Evolutionary conservation across 805 yeast genomes (phyloP).

Genomic region (Alloascoidea africana): DNA sequence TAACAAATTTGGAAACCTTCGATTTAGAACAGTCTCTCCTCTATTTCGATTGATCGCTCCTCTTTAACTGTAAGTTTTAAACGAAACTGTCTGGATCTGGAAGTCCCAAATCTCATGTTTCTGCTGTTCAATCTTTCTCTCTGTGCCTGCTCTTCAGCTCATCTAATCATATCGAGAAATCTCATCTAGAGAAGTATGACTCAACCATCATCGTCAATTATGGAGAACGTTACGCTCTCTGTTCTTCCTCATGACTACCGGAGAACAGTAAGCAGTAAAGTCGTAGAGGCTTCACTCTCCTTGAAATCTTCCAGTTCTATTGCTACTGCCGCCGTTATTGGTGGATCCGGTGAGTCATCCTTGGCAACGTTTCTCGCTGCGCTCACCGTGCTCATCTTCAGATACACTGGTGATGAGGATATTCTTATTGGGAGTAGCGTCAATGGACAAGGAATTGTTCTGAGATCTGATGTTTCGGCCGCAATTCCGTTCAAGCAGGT

Average conservation of each 20-base stretch:
- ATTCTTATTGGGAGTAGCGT: slow-evolving; percentile 61
- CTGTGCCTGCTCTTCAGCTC: no score
- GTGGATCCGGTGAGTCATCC: slow-evolving; percentile 12
- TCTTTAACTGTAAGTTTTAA: no score
- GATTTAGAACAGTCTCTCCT: no score
- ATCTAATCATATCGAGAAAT: no score
- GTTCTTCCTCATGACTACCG: slow-evolving; percentile 80
- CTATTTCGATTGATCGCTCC: slow-evolving; percentile 3
- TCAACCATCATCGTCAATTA: slow-evolving; percentile 6
- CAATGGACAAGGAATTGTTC: slow-evolving; percentile 33
- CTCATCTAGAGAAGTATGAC: no score
- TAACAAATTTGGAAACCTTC: no score
- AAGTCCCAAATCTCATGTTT: no score
- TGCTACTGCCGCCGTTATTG: slow-evolving; percentile 9
- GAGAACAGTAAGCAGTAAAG: slow-evolving; percentile 54
- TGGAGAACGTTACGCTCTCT: slow-evolving; percentile 62
- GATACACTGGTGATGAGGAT: slow-evolving; percentile 91
- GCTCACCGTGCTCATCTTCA: slow-evolving; percentile 53
- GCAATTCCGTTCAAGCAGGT: slow-evolving; percentile 32
- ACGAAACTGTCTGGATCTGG: no score
- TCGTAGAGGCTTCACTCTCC: slow-evolving; percentile 42
- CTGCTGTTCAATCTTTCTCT: no score
- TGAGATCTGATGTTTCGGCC: slow-evolving; percentile 39
- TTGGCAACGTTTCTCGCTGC: slow-evolving; percentile 47
- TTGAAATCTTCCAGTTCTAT: slow-evolving; percentile 15